Evolutionary conservation across 2,329 filamentous ascomycete species (phyloP), one percentile per base, ranked within the genome.

Genomic region (Atkinsonella hypoxylon): DNA sequence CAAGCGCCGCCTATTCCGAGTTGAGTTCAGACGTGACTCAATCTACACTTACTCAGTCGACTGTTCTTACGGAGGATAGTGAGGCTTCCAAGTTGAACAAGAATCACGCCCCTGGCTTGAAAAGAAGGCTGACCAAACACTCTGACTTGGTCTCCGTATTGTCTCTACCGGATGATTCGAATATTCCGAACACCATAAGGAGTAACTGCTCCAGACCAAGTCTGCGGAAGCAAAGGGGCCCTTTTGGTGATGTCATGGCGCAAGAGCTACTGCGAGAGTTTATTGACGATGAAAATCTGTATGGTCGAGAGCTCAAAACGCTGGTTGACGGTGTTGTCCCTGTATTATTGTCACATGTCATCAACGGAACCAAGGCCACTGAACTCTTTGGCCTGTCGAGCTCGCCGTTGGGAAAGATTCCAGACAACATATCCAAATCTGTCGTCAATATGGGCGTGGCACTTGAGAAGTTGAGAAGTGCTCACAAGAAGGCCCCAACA

Each of bases 301-400:
- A 97, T 62, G 84, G 85, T 67, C 80, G 90, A 50, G 93, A 98
- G 67, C 76, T 98, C 32, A 89, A 89, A 62, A 96, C 93, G 0
- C 70, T 98, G 32, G 90, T 97, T 8, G 90, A 95, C 59, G 93
- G 93, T 51, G 91, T 98, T 20, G 87, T 98, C 51, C 93, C 93
- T 0, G 91, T 97, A 2, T 76, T 98, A 2, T 71, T 98, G 48
- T 88, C 84, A 10, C 88, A 89, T 56, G 87, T 95, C 9, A 77
- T 96, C 12, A 85, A 86, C 53, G 81, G 81, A 1, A 77, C 77
- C 13, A 74, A 81, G 45, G 77, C 80, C 3, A 77, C 80, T 18
- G 82, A 83, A 4, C 71, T 91, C 2, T 89, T 91, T 61, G 78
- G 78, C 17, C 74, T 77, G 10, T 74, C 75, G 17, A 60, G 69